A percentile compares a stretch with the other conserved stretches of the same genome.
Conservation (phyloP, 306 rosid species). For the Glycyrrhiza uralensis region DNA sequence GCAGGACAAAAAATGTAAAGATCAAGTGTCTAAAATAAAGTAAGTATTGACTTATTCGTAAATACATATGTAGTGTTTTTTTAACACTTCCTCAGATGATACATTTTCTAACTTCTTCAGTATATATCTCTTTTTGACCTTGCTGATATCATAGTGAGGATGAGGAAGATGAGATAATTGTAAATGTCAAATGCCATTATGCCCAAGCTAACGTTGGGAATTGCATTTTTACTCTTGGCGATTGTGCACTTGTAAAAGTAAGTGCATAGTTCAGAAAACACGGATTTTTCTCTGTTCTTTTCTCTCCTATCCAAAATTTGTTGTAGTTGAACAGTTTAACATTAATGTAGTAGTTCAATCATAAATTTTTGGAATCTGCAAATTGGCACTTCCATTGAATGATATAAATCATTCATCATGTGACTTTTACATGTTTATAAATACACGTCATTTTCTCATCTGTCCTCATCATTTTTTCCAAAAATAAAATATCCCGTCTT, state of each 20-base stretch:
- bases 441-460: too few relatives aligned
- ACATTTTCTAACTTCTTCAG: slow-evolving; percentile 15
- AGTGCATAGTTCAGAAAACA: slow-evolving; percentile 9
- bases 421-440: too few relatives aligned
- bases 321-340: neutral
- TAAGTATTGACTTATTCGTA: slow-evolving; percentile 40
- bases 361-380: too few relatives aligned
- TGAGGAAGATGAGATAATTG: slow-evolving; percentile 68
- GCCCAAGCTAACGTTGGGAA: slow-evolving; percentile 59
- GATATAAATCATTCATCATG: too few relatives aligned
- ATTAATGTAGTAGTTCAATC: neutral
- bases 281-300: slow-evolving; percentile 8
- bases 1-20: slow-evolving; percentile 57
- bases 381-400: too few relatives aligned
- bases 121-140: neutral
- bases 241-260: slow-evolving; percentile 81
- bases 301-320: neutral
- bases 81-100: neutral
- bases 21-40: slow-evolving; percentile 41
- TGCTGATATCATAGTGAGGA: slow-evolving; percentile 52
- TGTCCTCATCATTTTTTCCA: neutral
- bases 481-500: neutral
- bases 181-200: slow-evolving; percentile 78
- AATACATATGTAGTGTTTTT: neutral
- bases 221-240: slow-evolving; percentile 66